Evolutionary conservation across 2,329 filamentous ascomycete genomes (phyloP).

Genomic region (Botrytis fragariae): DNA sequence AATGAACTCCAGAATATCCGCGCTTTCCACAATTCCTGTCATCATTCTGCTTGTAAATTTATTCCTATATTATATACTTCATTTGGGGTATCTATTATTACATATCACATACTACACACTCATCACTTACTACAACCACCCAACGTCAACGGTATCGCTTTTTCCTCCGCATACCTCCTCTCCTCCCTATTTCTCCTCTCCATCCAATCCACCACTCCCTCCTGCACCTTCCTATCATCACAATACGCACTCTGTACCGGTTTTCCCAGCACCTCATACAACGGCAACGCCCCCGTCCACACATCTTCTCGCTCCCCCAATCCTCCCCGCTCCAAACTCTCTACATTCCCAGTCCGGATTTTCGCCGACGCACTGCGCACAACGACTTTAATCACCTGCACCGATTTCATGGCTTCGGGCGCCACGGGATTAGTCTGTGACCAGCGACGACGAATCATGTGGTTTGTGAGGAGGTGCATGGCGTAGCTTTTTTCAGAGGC

Average conservation of each 20-base stretch:
- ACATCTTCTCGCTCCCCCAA: constrained; percentile 29
- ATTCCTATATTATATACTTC: not conserved
- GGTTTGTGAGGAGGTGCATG: constrained; percentile 11
- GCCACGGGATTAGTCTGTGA: not conserved
- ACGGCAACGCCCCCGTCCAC: constrained; percentile 31
- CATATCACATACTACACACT: not conserved
- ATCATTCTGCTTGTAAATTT: not conserved
- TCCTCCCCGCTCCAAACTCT: constrained; percentile 7
- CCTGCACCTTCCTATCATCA: not conserved
- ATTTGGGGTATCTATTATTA: not conserved
- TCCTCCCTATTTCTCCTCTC: not conserved
- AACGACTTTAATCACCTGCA: constrained; percentile 19
- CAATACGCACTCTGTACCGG: constrained; percentile 16
- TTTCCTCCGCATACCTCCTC: not conserved
- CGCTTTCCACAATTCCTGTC: not conserved
- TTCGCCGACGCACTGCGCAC: constrained; percentile 21
- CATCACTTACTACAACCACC: not conserved
- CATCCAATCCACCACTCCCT: not conserved
- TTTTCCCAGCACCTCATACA: constrained; percentile 1
- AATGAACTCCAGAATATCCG: not conserved
- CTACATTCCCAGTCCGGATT: constrained; percentile 19
- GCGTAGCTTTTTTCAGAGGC: not conserved
- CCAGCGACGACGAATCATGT: constrained; percentile 12
- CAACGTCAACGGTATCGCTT: not conserved
- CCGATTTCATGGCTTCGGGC: constrained; percentile 12